Percentiles rank a stretch among this genome's conserved stretches.
Evolutionary conservation across 257 asterid genomes (phyloP).

Genomic region (Verbena officinalis): DNA sequence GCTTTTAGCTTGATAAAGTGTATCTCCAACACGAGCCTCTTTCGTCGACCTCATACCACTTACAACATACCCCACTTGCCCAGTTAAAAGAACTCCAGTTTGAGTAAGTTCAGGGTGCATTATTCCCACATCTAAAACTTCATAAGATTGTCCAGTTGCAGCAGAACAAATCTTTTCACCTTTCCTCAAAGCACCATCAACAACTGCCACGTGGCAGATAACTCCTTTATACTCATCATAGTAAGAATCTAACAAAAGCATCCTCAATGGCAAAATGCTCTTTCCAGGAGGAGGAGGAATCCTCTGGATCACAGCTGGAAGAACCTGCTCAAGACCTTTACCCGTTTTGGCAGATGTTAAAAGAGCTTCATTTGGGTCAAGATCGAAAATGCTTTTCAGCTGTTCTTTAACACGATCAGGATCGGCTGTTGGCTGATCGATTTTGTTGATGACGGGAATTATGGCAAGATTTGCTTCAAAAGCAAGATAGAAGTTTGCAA

Average conservation of each 20-base stretch:
- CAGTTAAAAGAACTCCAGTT: conserved; percentile 87
- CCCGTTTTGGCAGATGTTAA: conserved; percentile 97
- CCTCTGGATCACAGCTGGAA: conserved; percentile 96
- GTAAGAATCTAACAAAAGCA: conserved; percentile 93
- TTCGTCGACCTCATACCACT: conserved; percentile 96
- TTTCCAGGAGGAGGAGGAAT: conserved; percentile 92
- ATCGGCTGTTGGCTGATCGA: conserved; percentile 98
- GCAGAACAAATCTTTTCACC: conserved; percentile 90
- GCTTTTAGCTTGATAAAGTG: conserved; percentile 69
- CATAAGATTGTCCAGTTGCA: conserved; percentile 90
- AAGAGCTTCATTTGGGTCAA: conserved; percentile 78
- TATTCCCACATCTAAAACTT: conserved; percentile 83
- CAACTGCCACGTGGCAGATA: conserved; percentile 95
- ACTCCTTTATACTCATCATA: conserved; percentile 98
- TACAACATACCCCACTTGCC: conserved; percentile 95
- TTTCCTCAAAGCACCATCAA: conserved; percentile 87
- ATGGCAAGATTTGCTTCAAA: conserved; percentile 83
- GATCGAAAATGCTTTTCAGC: conserved; percentile 90
- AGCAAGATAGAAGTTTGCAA: conserved; percentile 95
- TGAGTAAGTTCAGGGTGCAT: conserved; percentile 94
- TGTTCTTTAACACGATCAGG: conserved; percentile 94
- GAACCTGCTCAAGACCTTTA: conserved; percentile 83
- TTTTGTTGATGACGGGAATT: conserved; percentile 90
- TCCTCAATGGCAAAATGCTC: conserved; percentile 59
- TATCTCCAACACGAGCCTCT: conserved; percentile 98